Base-by-base conservation (phyloP, 2,329 filamentous ascomycete genomes). In the Diaporthe sp. region DNA sequence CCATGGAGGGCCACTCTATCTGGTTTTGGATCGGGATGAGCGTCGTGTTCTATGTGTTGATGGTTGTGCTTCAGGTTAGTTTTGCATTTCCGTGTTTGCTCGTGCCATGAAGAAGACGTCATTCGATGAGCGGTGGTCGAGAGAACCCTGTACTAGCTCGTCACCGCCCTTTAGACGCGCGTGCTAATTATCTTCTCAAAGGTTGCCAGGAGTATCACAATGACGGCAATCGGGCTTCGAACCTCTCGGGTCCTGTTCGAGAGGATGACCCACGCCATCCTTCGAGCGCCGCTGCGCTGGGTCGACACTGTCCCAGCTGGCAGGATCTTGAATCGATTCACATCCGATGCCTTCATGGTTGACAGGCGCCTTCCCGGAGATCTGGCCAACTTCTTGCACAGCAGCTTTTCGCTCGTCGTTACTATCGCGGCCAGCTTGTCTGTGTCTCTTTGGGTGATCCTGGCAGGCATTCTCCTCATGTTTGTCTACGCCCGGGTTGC, bases 251-350 rank as follows among this genome's bases (percentile, higher is more conserved):
- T 76, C 1, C 76, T 84, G 12, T 84, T 83, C 74, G 78, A 82
- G 74, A 75, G 77, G 19, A 82, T 84, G 80, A 81, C 79, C 10
- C 79, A 82, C 60, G 78, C 82, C 4, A 81, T 86, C 35, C 80
- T 86, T 17, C 80, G 82, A 10, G 84, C 85, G 9, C 84, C 84
- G 13, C 78, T 86, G 15, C 79, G 81, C 50, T 85, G 82, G 82
- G 78, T 85, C 19, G 85, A 87, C 74, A 85, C 83, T 0, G 78
- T 83, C 1, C 85, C 85, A 5, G 78, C 83, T 0, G 85, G 85
- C 7, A 81, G 84, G n/a, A 81, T 87, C 40, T 77, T 86, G 54
- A 86, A 87, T 77, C 82, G 85, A 8, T 86, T 86, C 73, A 83
- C 82, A 0, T 81, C 81, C 0, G 85, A 87, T 75, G 83, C 83